Evolutionary conservation across 1,284 basidiomycete species (phyloP), one percentile per base, ranked within the genome.

Genomic region (Microbotryomycetes sp.): DNA sequence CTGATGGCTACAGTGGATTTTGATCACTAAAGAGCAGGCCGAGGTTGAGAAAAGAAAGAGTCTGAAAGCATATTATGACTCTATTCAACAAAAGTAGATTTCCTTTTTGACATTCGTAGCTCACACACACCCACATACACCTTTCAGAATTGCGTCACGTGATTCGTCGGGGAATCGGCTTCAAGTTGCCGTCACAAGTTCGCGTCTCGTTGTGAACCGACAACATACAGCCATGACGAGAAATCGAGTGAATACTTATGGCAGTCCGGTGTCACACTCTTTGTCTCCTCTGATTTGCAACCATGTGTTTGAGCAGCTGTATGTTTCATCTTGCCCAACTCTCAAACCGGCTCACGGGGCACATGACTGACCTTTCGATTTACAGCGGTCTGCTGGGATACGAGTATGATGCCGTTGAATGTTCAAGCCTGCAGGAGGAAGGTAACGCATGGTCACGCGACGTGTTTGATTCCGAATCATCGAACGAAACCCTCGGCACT

Each of bases 11-110:
- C 19, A 51, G 49, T 51, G 49, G 49, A 28, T 26, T 22, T 56
- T 68, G 9, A 54, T 67, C 16, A 64, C 65, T 9, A 50, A 25
- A 12, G 69, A 60, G 19, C 48, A 72, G 59, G 70, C 70, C 1
- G 64, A 65, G 49, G 59, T 60, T 22, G 59, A 65, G 59, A 72
- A 70, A 63, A 31, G 50, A 30, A 61, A 60, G 52, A 63, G 56
- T 16, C 49, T 71, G 28, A 56, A 49, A 3, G 59, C 66, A 52
- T 70, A 65, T 60, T 70, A 71, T 51, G 55, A 46, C 6, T 52
- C 54, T 15, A 9, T 68, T 2, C 62, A 65, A 59, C 19, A 6
- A 5, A 25, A 52, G 3, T 25, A 6, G 6, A 19, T 29, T 5
- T 6, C 26, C 30, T 49, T 54, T 54, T 42, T 54, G 15, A 32